Percentiles rank a stretch among this genome's conserved stretches.
Evolutionary conservation across 1,139 yeast species (phyloP).

Genomic region (Sugiyamaella neomexicana): DNA sequence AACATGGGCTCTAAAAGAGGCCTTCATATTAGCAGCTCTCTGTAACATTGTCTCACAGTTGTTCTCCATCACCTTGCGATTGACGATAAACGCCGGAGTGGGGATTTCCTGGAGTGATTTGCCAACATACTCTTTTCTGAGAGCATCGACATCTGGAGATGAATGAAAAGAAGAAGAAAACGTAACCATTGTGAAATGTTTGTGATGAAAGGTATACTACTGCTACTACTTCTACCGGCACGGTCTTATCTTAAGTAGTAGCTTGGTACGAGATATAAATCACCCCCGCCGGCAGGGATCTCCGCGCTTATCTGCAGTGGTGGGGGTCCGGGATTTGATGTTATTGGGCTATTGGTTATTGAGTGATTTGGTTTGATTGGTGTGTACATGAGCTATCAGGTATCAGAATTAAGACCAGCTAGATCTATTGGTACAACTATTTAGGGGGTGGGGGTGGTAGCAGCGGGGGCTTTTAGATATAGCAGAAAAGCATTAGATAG

Average conservation of each 20-base stretch:
- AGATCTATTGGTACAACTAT: too few relatives aligned
- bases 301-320: conserved; percentile 13
- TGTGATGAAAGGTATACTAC: neutral
- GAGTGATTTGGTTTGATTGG: too few relatives aligned
- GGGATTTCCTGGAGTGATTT: conserved; percentile 38
- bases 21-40: conserved; percentile 51
- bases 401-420: too few relatives aligned
- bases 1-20: conserved; percentile 64
- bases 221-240: too few relatives aligned
- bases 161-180: conserved; percentile 24
- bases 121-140: conserved; percentile 36
- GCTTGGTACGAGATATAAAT: neutral
- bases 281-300: conserved; percentile 13
- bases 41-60: conserved; percentile 33
- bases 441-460: too few relatives aligned
- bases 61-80: conserved; percentile 29
- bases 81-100: conserved; percentile 42
- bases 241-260: conserved; percentile 1
- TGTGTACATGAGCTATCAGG: too few relatives aligned
- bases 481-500: too few relatives aligned
- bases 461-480: too few relatives aligned
- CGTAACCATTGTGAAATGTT: neutral
- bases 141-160: conserved; percentile 28
- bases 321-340: neutral
- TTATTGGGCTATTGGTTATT: too few relatives aligned